Evolutionary conservation across 208 protist genomes (phyloP).

Genomic region (Trichomonas vaginalis): DNA sequence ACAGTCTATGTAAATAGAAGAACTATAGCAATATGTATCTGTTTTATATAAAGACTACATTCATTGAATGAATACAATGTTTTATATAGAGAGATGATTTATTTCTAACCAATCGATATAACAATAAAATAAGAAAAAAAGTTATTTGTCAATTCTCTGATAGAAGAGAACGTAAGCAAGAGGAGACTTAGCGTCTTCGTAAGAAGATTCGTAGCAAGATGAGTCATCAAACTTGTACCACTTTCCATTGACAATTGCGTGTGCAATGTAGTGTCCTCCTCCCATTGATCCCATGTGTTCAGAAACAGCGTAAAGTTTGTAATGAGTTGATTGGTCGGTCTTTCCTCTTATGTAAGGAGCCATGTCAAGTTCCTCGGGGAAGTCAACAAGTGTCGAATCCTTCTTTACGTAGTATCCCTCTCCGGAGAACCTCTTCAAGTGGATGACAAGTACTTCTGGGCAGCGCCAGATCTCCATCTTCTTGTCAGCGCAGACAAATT

Average conservation of each 20-base stretch:
- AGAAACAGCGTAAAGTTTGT: background rate
- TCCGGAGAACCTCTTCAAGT: background rate
- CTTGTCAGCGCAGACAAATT: background rate
- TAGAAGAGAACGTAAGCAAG: background rate
- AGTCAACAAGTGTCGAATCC: background rate
- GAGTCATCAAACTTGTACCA: slow-evolving; percentile 12
- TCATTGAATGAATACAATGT: no score
- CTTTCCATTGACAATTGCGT: background rate
- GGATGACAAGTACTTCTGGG: background rate
- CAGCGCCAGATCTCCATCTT: background rate
- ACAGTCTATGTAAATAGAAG: no score
- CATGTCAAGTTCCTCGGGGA: background rate
- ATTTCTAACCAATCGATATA: background rate
- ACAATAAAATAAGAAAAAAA: background rate
- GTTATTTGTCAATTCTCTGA: background rate
- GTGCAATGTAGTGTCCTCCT: background rate
- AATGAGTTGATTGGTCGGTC: background rate
- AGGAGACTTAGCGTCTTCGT: background rate
- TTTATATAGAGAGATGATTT: no score
- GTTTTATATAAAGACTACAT: no score
- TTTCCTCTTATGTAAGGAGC: background rate
- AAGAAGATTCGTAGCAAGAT: no score
- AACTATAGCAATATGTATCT: no score
- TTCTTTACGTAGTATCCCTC: background rate
- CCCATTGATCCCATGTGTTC: background rate